Percentiles rank a stretch among this genome's conserved stretches.
These are phyloP conservation scores for Fusarium agapanthi DNA, from an alignment of 2,329 filamentous ascomycete genomes.

Conservation along the genomic window DNA sequence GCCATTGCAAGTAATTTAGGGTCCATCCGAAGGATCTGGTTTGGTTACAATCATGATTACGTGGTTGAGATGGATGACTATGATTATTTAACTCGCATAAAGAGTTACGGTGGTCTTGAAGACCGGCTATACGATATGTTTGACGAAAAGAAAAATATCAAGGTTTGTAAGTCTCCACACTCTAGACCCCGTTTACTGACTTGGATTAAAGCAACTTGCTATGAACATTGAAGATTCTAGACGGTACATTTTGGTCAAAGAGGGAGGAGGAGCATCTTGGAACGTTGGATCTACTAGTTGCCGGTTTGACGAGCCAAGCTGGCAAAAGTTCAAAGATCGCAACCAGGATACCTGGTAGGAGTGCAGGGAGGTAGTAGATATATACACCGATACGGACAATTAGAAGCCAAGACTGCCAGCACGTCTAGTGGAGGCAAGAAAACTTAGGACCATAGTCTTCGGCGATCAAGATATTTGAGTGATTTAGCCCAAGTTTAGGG, in stretches of 20 bases:
- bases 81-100: too few species aligned
- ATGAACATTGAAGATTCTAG: neutral
- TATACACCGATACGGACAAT: accelerated
- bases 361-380: neutral
- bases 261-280: neutral
- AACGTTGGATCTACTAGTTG: neutral
- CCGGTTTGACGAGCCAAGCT: neutral
- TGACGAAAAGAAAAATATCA: neutral
- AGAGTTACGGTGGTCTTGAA: neutral
- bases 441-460: too few species aligned
- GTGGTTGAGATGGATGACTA: neutral
- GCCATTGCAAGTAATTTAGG: too few species aligned
- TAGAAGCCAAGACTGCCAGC: neutral
- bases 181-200: neutral
- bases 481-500: too few species aligned
- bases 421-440: neutral
- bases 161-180: neutral
- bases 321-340: neutral
- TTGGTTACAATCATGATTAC: neutral
- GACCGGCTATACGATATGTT: accelerated
- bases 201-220: neutral
- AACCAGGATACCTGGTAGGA: neutral
- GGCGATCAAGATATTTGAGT: too few species aligned
- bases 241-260: neutral
- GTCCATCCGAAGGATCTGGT: neutral